phyloP scores from a whole-genome alignment of 225 moss, liverwort and hornwort species.

The Sphagnum contortum region DNA sequence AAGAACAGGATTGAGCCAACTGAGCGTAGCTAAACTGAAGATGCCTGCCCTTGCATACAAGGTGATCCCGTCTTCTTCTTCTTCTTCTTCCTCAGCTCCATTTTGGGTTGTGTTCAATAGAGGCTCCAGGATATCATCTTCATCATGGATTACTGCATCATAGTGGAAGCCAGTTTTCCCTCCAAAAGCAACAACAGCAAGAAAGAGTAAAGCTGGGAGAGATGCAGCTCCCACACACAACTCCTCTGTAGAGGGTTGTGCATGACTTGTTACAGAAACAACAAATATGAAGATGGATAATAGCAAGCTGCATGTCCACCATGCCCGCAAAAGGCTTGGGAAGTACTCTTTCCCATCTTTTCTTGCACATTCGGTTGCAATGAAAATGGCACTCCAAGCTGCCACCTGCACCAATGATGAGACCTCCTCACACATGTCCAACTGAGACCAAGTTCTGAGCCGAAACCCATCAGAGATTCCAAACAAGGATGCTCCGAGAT shows the following conservation, averaged over 20 bases:
- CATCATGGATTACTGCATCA: conserved; percentile 4
- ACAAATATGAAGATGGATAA: conserved; percentile 5
- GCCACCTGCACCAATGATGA: conserved; percentile 2
- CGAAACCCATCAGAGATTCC: neutral
- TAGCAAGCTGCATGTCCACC: conserved; percentile 10
- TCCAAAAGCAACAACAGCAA: conserved; percentile 5
- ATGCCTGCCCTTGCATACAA: conserved; percentile 40
- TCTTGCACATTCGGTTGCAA: conserved; percentile 7
- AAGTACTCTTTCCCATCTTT: conserved; percentile 6
- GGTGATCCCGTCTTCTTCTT: conserved; percentile 18
- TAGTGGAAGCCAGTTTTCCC: conserved; percentile 19
- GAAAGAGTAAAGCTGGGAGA: conserved; percentile 2
- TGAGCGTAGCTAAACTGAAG: conserved; percentile 38
- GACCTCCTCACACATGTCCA: neutral
- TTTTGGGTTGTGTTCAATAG: conserved; percentile 12
- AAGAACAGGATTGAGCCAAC: conserved; percentile 54
- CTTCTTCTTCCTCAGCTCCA: conserved; percentile 4
- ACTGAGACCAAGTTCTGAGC: neutral
- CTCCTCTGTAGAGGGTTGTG: too few relatives aligned
- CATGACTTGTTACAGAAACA: neutral
- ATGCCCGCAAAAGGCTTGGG: conserved; percentile 8
- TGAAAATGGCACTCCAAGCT: conserved; percentile 4
- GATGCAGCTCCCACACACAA: conserved; percentile 7
- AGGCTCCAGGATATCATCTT: conserved; percentile 7
- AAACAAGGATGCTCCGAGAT: conserved; percentile 3